phyloP scores from a whole-genome alignment of 805 yeast genomes.

The Lipomyces starkeyi region DNA sequence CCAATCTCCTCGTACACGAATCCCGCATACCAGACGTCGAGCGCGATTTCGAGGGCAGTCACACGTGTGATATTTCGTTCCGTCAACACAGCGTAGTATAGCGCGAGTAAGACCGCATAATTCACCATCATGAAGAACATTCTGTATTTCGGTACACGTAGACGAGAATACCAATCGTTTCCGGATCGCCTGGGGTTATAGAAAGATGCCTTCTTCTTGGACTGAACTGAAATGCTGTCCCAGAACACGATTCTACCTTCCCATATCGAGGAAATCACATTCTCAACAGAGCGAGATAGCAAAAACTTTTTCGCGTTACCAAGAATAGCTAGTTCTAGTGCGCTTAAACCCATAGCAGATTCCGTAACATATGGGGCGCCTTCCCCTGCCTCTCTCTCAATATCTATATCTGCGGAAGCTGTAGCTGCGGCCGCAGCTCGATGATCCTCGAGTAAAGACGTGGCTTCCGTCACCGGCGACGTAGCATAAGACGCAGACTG shows the following conservation, averaged over 20 bases:
- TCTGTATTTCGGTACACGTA: conserved; percentile 46
- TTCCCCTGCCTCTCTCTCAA: conserved; percentile 28
- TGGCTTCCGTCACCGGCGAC: conserved; percentile 15
- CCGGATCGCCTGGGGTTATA: conserved; percentile 34
- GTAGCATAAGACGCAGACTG: conserved; percentile 14
- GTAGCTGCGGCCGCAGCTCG: conserved; percentile 7
- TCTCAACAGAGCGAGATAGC: conserved; percentile 41
- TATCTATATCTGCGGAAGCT: conserved; percentile 23
- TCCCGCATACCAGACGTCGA: conserved; percentile 91
- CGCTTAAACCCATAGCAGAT: conserved; percentile 38
- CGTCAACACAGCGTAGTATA: conserved; percentile 43
- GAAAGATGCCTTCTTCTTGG: conserved; percentile 40
- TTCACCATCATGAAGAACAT: conserved; percentile 43
- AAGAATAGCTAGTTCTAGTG: conserved; percentile 43
- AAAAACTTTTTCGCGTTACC: conserved; percentile 44
- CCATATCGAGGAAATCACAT: conserved; percentile 44
- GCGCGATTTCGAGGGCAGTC: conserved; percentile 43
- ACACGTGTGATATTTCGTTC: conserved; percentile 30
- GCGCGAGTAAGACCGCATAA: conserved; percentile 41
- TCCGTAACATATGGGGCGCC: conserved; percentile 37
- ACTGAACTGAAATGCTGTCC: conserved; percentile 42
- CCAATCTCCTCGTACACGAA: conserved; percentile 86
- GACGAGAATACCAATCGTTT: conserved; percentile 41
- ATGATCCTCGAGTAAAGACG: conserved; percentile 12
- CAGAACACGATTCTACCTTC: conserved; percentile 47